Evolutionary conservation across 768 basidiomycete genomes (phyloP).

Genomic region (Rhizopogon vinicolor): DNA sequence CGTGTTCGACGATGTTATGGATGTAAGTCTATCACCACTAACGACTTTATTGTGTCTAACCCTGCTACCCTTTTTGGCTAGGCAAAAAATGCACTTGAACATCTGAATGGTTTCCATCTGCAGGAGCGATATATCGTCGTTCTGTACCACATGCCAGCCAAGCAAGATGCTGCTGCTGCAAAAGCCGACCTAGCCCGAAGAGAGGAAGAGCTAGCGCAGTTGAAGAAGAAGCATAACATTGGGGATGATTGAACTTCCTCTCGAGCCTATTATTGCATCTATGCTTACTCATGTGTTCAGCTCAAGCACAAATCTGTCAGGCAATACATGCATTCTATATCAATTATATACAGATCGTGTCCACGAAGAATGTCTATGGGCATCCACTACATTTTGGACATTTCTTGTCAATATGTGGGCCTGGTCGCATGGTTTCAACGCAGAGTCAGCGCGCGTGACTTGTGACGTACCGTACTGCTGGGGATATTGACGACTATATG

Average conservation of each 20-base stretch:
- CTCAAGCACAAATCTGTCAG: background rate
- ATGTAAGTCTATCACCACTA: slow-evolving; percentile 45
- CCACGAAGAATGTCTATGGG: slow-evolving; percentile 5
- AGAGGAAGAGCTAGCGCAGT: slow-evolving; percentile 83
- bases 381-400: slow-evolving; percentile 46
- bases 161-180: slow-evolving; percentile 89
- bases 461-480: slow-evolving; percentile 54
- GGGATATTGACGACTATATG: slow-evolving; percentile 50
- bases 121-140: slow-evolving; percentile 99
- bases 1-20: slow-evolving; percentile 95
- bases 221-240: slow-evolving; percentile 86
- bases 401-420: slow-evolving; percentile 54
- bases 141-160: slow-evolving; percentile 96
- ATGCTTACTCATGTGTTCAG: slow-evolving; percentile 11
- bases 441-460: background rate
- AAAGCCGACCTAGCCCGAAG: slow-evolving; percentile 89
- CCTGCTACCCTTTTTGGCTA: slow-evolving; percentile 26
- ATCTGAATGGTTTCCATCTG: slow-evolving; percentile 96
- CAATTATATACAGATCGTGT: slow-evolving; percentile 3
- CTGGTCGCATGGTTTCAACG: slow-evolving; percentile 20
- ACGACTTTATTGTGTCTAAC: slow-evolving; percentile 5
- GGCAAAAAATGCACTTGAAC: slow-evolving; percentile 96
- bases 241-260: slow-evolving; percentile 55
- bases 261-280: slow-evolving; percentile 9
- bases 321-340: slow-evolving; percentile 7